Conservation (phyloP, 139 green algal genomes). For the Pleodorina starrii region DNA sequence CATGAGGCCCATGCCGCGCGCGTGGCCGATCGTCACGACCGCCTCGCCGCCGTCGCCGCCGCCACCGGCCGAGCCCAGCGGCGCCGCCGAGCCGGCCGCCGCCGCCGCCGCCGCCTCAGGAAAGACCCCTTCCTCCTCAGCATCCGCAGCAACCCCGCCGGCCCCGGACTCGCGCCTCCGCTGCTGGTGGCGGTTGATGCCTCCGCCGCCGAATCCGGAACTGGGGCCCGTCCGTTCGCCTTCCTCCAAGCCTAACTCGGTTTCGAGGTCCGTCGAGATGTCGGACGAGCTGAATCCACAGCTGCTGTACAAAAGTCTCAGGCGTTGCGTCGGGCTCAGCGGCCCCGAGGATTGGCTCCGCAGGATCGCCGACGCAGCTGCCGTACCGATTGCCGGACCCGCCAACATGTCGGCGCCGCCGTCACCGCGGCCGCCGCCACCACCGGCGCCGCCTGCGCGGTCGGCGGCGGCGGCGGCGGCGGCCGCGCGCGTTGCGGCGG, state of each 20-base stretch:
- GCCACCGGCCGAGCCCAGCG: not conserved
- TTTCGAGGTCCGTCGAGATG: not conserved
- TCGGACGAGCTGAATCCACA: constrained; percentile 38
- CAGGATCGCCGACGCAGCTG: not conserved
- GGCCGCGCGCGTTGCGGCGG: too few relatives aligned
- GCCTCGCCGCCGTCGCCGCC: not conserved
- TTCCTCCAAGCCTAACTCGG: too few relatives aligned
- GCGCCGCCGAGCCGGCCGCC: not conserved
- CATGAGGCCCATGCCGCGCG: constrained; percentile 35
- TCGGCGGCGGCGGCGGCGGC: too few relatives aligned
- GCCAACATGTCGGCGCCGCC: too few relatives aligned
- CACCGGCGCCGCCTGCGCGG: not conserved
- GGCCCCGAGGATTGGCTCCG: too few relatives aligned
- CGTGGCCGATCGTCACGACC: constrained; percentile 28
- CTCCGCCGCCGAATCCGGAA: too few relatives aligned
- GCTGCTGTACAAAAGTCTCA: constrained; percentile 4
- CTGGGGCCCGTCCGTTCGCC: too few relatives aligned
- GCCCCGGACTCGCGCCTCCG: too few relatives aligned
- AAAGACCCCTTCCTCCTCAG: not conserved
- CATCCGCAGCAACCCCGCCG: not conserved
- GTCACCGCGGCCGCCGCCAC: too few relatives aligned
- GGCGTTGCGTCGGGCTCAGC: not conserved
- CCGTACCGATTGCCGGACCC: too few relatives aligned
- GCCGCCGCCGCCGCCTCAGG: not conserved
- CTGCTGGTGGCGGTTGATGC: not conserved